Evolutionary conservation across 495 filamentous ascomycete genomes (phyloP).

Genomic region (Neurospora tetrasperma): DNA sequence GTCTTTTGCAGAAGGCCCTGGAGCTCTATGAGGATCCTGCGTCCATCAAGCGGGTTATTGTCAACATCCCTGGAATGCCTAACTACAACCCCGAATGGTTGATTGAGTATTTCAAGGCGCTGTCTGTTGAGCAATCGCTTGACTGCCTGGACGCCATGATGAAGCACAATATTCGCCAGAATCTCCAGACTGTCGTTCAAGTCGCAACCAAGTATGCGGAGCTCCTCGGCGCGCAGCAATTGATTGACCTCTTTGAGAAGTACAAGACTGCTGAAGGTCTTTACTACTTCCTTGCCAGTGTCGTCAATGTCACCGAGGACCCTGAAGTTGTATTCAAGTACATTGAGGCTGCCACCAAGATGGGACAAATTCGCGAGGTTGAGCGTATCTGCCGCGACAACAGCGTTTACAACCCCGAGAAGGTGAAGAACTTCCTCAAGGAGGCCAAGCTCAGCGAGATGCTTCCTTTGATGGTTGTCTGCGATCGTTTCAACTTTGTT

Average conservation of each 20-base stretch:
- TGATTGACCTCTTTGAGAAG: slow-evolving; percentile 94
- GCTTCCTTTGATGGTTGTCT: slow-evolving; percentile 94
- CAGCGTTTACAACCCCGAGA: slow-evolving; percentile 85
- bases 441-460: slow-evolving; percentile 88
- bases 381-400: slow-evolving; percentile 96
- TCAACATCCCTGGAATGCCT: slow-evolving; percentile 68
- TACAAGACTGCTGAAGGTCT: slow-evolving; percentile 94
- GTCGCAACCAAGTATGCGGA: slow-evolving; percentile 97
- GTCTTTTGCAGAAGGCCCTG: slow-evolving; percentile 75
- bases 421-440: slow-evolving; percentile 99
- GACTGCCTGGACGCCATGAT: slow-evolving; percentile 96
- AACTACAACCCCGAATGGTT: slow-evolving; percentile 85
- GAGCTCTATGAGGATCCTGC: slow-evolving; percentile 89
- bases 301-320: slow-evolving; percentile 95
- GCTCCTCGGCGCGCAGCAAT: slow-evolving; percentile 73
- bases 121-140: slow-evolving; percentile 88
- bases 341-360: slow-evolving; percentile 89
- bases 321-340: slow-evolving; percentile 98
- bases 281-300: slow-evolving; percentile 95
- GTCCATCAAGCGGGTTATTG: slow-evolving; percentile 77
- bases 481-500: slow-evolving; percentile 96
- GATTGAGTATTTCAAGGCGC: slow-evolving; percentile 79
- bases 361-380: slow-evolving; percentile 86
- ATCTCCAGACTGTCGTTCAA: slow-evolving; percentile 86
- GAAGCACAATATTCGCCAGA: slow-evolving; percentile 89